Percentiles rank a stretch among this genome's conserved stretches.
These are phyloP conservation scores for Pythium dissotocum DNA, from an alignment of 352 stramenopile species.

Conservation along the genomic window DNA sequence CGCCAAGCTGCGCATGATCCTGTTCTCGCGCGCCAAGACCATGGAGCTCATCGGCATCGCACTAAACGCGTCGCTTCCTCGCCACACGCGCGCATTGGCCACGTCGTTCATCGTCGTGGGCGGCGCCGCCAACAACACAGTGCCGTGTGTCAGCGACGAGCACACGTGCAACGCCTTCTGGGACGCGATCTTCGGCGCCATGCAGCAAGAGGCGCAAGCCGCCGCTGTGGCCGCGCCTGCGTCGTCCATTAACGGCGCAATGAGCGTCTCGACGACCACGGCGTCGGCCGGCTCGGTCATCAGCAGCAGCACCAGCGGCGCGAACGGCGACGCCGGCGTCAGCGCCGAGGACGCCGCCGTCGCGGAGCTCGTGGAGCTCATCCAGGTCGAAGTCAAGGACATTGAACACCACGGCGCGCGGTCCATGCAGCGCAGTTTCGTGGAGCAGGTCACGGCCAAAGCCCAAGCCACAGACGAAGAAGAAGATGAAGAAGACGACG, in stretches of 20 bases:
- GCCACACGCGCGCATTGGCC: conserved; percentile 69
- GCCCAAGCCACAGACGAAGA: not conserved
- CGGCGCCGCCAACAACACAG: conserved; percentile 53
- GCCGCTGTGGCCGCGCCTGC: conserved; percentile 21
- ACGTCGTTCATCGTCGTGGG: conserved; percentile 81
- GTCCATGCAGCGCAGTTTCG: conserved; percentile 68
- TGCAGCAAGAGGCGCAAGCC: conserved; percentile 54
- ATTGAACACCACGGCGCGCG: conserved; percentile 70
- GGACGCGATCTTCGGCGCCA: conserved; percentile 65
- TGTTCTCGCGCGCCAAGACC: conserved; percentile 72
- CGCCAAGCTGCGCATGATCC: conserved; percentile 63
- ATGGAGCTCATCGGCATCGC: conserved; percentile 72
- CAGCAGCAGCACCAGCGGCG: conserved; percentile 2
- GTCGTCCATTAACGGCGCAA: conserved; percentile 36
- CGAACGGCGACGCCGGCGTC: not conserved
- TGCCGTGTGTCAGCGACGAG: conserved; percentile 44
- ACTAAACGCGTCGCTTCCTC: conserved; percentile 48
- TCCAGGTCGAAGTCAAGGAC: conserved; percentile 72
- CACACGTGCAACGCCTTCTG: conserved; percentile 68
- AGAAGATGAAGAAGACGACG: conserved; percentile 34
- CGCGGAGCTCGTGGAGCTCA: conserved; percentile 68
- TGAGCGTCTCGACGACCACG: not conserved
- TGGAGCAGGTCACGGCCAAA: conserved; percentile 37
- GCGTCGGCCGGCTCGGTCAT: conserved; percentile 9
- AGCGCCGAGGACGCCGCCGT: conserved; percentile 16